phyloP scores from a whole-genome alignment of 1,284 basidiomycete species.

The Exsudoporus floridanus region DNA sequence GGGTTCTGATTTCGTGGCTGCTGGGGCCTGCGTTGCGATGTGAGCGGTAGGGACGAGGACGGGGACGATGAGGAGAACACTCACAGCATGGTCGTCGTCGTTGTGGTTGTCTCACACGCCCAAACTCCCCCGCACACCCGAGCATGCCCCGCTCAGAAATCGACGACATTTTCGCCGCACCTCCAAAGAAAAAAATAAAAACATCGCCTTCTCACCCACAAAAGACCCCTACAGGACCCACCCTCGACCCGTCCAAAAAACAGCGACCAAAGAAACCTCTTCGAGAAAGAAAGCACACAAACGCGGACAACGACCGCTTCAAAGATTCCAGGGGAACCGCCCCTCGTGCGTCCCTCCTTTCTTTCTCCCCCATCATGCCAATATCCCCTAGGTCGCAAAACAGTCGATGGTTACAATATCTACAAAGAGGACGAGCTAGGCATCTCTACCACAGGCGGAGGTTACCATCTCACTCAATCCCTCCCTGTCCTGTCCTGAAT shows the following conservation, averaged over 20 bases:
- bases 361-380: conserved; percentile 6
- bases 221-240: conserved; percentile 21
- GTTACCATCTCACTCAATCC: conserved; percentile 43
- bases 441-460: conserved; percentile 72
- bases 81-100: conserved; percentile 39
- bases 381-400: conserved; percentile 62
- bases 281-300: conserved; percentile 29
- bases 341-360: conserved; percentile 54
- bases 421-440: conserved; percentile 88
- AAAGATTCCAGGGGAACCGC: conserved; percentile 74
- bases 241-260: conserved; percentile 28
- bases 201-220: conserved; percentile 21
- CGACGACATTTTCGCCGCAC: conserved; percentile 71
- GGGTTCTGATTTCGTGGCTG: conserved; percentile 35
- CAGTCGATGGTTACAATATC: conserved; percentile 81
- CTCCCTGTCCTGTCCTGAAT: conserved; percentile 19
- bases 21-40: conserved; percentile 33
- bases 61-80: conserved; percentile 11
- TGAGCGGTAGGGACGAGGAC: conserved; percentile 2
- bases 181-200: conserved; percentile 43
- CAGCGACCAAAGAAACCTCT: conserved; percentile 4
- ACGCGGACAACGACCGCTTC: conserved; percentile 56
- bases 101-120: conserved; percentile 23
- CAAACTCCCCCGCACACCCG: conserved; percentile 9
- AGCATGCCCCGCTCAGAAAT: conserved; percentile 63